phyloP scores from a whole-genome alignment of 2,329 filamentous ascomycete species.

The Penicillium sp. region DNA sequence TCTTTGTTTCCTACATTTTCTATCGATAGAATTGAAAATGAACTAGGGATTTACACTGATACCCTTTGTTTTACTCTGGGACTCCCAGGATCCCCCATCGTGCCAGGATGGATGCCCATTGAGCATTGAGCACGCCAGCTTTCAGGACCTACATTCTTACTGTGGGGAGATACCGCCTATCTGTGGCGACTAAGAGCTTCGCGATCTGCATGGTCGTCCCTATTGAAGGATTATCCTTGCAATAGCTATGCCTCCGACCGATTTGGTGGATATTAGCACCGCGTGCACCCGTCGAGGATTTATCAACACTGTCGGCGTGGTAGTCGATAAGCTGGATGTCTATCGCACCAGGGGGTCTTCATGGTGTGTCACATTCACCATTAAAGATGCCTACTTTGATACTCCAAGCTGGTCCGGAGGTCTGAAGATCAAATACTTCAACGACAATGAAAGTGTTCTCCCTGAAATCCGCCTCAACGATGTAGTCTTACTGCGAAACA shows the following conservation, averaged over 20 bases:
- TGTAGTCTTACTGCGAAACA: slow-evolving; percentile 58
- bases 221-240: neutral
- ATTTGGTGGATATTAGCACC: slow-evolving; percentile 46
- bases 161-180: neutral
- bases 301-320: slow-evolving; percentile 63
- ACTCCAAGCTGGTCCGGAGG: slow-evolving; percentile 37
- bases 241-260: slow-evolving; percentile 18
- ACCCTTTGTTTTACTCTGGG: neutral
- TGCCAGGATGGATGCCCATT: slow-evolving; percentile 8
- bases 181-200: neutral
- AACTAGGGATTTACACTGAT: neutral
- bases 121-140: neutral
- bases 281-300: slow-evolving; percentile 36
- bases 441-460: slow-evolving; percentile 38
- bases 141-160: neutral
- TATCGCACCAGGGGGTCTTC: slow-evolving; percentile 51
- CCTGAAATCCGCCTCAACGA: slow-evolving; percentile 53
- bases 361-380: slow-evolving; percentile 56
- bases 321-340: slow-evolving; percentile 59
- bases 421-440: slow-evolving; percentile 58
- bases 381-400: slow-evolving; percentile 55
- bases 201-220: neutral
- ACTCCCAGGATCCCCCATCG: neutral
- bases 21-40: neutral
- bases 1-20: neutral